phyloP scores from a whole-genome alignment of 1,284 basidiomycete genomes.

The Malassezia dermatis region DNA sequence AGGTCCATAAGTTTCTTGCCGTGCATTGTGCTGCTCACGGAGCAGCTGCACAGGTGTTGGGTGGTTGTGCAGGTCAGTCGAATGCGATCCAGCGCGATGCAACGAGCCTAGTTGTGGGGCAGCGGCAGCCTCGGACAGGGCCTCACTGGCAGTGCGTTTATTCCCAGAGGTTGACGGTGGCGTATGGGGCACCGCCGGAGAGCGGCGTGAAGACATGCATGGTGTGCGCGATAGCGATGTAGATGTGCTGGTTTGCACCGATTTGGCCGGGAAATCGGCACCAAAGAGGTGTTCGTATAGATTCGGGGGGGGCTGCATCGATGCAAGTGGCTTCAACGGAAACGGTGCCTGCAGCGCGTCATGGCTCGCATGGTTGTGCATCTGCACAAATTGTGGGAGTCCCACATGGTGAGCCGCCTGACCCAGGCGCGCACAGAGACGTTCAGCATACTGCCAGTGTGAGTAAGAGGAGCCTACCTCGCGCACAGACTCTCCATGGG shows the following conservation, averaged over 20 bases:
- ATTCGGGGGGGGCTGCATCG: not conserved
- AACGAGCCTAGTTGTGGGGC: conserved; percentile 11
- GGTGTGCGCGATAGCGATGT: not conserved
- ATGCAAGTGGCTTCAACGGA: not conserved
- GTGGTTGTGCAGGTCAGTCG: conserved; percentile 8
- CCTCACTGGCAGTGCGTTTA: conserved; percentile 1
- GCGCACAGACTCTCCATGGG: not conserved
- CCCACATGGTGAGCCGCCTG: conserved; percentile 9
- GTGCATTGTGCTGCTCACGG: not conserved
- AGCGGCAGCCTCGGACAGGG: not conserved
- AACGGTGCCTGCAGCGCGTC: not conserved
- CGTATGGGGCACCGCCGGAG: not conserved
- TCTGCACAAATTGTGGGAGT: not conserved
- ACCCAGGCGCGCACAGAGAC: conserved; percentile 1
- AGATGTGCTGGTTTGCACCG: not conserved
- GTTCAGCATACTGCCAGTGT: conserved; percentile 3
- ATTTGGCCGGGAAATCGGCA: not conserved
- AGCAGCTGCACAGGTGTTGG: not conserved
- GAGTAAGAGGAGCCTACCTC: not conserved
- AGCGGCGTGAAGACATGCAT: not conserved
- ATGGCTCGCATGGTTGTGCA: not conserved
- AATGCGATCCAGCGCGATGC: not conserved
- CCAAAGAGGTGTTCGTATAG: conserved; percentile 10
- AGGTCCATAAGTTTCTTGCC: not conserved
- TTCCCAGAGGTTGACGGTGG: not conserved